These are phyloP conservation scores for Coemansia sp. DNA, from an alignment of 192 early-diverging fungal species.

Conservation along the genomic window DNA sequence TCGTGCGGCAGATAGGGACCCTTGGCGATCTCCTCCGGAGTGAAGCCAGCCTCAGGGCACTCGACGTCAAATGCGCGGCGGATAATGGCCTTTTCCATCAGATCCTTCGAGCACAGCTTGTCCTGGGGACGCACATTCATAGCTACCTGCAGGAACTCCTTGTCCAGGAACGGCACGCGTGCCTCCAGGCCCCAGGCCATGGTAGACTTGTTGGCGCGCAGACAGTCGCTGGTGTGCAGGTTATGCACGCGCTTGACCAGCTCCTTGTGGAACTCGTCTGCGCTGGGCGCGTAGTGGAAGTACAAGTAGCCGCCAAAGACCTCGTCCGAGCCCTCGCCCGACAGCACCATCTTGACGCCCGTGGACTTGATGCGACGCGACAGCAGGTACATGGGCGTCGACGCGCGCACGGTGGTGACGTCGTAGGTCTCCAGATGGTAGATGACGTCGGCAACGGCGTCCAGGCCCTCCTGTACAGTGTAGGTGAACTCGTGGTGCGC, in stretches of 20 bases:
- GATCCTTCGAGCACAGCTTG: constrained; percentile 74
- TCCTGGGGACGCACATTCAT: constrained; percentile 85
- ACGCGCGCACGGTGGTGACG: constrained; percentile 96
- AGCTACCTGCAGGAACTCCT: constrained; percentile 85
- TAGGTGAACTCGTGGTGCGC: constrained; percentile 96
- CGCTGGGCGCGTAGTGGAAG: constrained; percentile 89
- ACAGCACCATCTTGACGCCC: constrained; percentile 99
- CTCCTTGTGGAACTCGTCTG: constrained; percentile 85
- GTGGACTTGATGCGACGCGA: constrained; percentile 98
- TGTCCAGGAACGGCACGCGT: constrained; percentile 97
- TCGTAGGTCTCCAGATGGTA: constrained; percentile 99
- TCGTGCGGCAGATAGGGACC: constrained; percentile 84
- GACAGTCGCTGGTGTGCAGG: constrained; percentile 93
- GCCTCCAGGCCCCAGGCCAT: constrained; percentile 99
- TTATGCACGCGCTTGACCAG: constrained; percentile 92
- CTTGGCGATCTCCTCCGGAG: constrained; percentile 46
- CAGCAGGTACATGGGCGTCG: constrained; percentile 99
- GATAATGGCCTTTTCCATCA: constrained; percentile 94
- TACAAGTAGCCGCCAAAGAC: constrained; percentile 98
- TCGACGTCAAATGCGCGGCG: constrained; percentile 93
- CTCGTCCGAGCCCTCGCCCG: constrained; percentile 96
- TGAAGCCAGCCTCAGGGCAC: constrained; percentile 64
- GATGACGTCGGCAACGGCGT: constrained; percentile 94
- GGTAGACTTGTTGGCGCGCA: constrained; percentile 98
- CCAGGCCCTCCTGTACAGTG: constrained; percentile 93